Evolutionary conservation across 345 rosid species (phyloP), one percentile per base, ranked within the genome.

Genomic region (Salix viminalis): DNA sequence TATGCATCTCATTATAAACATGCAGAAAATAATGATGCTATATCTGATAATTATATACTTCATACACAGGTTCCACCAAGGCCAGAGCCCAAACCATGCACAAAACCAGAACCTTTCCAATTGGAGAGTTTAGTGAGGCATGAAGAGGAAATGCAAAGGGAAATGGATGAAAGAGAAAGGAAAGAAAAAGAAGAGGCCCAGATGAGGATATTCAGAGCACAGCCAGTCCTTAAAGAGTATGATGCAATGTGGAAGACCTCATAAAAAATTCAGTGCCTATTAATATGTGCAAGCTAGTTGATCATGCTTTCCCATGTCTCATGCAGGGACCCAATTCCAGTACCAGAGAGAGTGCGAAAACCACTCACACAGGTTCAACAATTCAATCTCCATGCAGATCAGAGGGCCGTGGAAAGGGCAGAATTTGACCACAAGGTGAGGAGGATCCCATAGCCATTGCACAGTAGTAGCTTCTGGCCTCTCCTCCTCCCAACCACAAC

Each of bases 311-410:
- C 70, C 62, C n/a, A 52, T 52, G 8, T 54, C 23, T 65, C 34
- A 18, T 44, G 70, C 88, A 96, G 99, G 83, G 97, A 94, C 72
- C 97, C 98, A 69, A 87, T 92, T 81, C 97, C 96, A n/a, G 81
- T 94, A 69, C 97, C 94, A 19, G 98, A 90, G 86, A 96, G 89
- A 85, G 90, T 85, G 66, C 89, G 99, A 28, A 94, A 75, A 79
- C 98, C 99, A 11, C 94, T 96, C 65, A 92, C 98, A 8, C 90
- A 91, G 76, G 90, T 96, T 42, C 89, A 92, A 71, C 84, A 85
- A 74, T 88, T 94, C 61, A 88, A 88, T 72, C 94, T 88, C 69
- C 92, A 89, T 73, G 86, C 86, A 18, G 92, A 92, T 69, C 80
- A 84, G 24, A 88, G 99, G 36, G 94, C 97, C 1, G 91, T 82